Base-by-base conservation (phyloP, 2,329 filamentous ascomycete genomes). In the Aspergillus pseudonomiae region DNA sequence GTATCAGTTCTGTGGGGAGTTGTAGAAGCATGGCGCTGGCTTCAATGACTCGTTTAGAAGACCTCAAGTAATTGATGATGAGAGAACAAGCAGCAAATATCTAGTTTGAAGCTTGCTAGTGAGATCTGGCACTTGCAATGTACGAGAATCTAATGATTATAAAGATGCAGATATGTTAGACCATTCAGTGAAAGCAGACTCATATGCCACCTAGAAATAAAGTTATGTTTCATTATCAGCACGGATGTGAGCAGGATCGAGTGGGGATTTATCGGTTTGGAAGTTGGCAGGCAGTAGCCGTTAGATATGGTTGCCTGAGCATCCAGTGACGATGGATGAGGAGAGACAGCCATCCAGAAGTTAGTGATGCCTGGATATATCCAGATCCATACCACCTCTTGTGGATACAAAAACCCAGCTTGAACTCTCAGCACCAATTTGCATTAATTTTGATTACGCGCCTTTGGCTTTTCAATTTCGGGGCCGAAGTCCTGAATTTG, bases 1-100 rank as follows among this genome's bases (percentile, higher is more conserved):
- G 75, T 28, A 81, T 71, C 39, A 81, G 67, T 68, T 81, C 78
- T 28, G 71, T 63, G 9, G 79, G 79, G n/a, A 81, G 71, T 39
- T 73, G 57, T 16, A 77, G 68, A 19, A 80, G 63, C 75, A 76
- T 75, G 57, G 39, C 61, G 61, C 43, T 36, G 54, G 41, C n/a
- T 19, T 59, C 46, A 57, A 50, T 48, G 14, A 10, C 7, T 30
- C 28, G 26, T 39, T 55, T 14, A 19, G 24, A 16, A 39, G 24
- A 21, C 14, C 52, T 11, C 9, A 55, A 19, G 21, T 39, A 39
- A 19, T n/a, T 39, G 21, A 39, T 36, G n/a, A 36, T 34, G 10
- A 19, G 6, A 19, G 30, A 34, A 32, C 14, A 53, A 34, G 45
- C 45, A 14, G 45, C 28, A 28, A 48, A 48, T 46, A 26, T 48